Base-by-base conservation (phyloP, 169 alveolate species). In the Condylostoma magnum region DNA sequence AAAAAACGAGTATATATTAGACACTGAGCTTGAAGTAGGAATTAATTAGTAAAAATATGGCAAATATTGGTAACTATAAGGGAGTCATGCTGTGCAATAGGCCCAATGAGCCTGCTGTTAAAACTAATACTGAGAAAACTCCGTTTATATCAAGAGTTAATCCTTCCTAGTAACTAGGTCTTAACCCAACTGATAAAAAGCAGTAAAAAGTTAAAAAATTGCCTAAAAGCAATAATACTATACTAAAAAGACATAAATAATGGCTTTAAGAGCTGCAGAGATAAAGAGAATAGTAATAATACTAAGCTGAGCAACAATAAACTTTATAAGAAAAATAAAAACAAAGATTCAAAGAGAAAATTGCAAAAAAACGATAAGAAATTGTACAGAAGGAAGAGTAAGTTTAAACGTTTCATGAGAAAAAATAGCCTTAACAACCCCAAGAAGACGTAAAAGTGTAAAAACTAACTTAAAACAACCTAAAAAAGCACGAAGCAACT, bases 51-150 rank as follows among this genome's bases (percentile, higher is more conserved):
- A 46, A 38, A 63, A 67, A 72, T 51, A 79, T 76, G 55, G 80
- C 75, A 46, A 51, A 78, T 68, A 71, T 77, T 52, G 85, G 87
- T 37, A 88, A 88, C 79, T 88, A 82, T 70, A 84, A 88, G 60
- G 91, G 92, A 50, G 94, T 88, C 20, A 88, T 88, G 94, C 86
- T 84, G 20, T 88, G 94, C 69, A 86, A 84, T 79, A 66, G 93
- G 27, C 93, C 90, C 25, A 82, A 82, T 52, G 89, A 86, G 33
- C 44, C 73, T 6, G 78, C 79, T 3, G 60, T 56, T 4, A 43
- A 53, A 8, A 28, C 71, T 18, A 41, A 46, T 25, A 60, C 38
- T n/a, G 43, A 66, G 1, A 28, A 50, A 15, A 15, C 33, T 6
- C 84, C 90, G 0, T 83, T 83, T 66, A 73, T 79, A 31, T 68